Evolutionary conservation across 352 stramenopile genomes (phyloP), one percentile per base, ranked within the genome.

Genomic region (Globisporangium parvum): DNA sequence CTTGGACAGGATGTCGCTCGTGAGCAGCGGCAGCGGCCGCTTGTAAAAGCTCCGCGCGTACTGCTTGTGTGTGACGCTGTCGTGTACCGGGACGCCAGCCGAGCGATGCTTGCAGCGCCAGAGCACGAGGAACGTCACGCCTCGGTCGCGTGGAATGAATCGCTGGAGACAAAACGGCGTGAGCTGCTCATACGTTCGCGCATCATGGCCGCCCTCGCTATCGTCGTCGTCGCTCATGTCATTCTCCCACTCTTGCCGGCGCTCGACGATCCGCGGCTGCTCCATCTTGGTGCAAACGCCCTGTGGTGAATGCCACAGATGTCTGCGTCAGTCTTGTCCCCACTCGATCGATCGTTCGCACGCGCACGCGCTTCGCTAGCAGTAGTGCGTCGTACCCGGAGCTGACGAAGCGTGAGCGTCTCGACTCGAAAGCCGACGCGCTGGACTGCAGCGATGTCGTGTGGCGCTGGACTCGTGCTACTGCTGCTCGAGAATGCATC

Each of bases 131-230:
- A 81, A 87, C 18, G 50, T 70, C 31, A 64, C 50, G 28, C 66
- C 50, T 3, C 61, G 62, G 12, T 75, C 62, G 2, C 60, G 48
- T 20, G 66, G 46, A 28, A 85, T 41, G 45, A 71, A 66, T 20
- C 50, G 53, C 26, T 87, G 77, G 3, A 87, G 39, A 26, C 77
- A 85, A 44, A 85, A 85, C 14, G 59, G 54, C n/a, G 33, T 26
- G 21, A 11, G 12, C 20, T 51, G 23, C 23, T 14, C 14, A 8
- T 15, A 6, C 10, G 20, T 15, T 31, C 20, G 44, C n/a, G 12
- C 14, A 8, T 26, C 23, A 31, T 9, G 4, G n/a, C 11, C 23
- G 8, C 14, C 31, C 6, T 11, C 26, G 41, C 31, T n/a, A 10
- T 45, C 9, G 11, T 3, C 46, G 40, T 45, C 9, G 11, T 3